Evolutionary conservation across 1,139 yeast species (phyloP).

Genomic region (Saccharomyces uvarum): DNA sequence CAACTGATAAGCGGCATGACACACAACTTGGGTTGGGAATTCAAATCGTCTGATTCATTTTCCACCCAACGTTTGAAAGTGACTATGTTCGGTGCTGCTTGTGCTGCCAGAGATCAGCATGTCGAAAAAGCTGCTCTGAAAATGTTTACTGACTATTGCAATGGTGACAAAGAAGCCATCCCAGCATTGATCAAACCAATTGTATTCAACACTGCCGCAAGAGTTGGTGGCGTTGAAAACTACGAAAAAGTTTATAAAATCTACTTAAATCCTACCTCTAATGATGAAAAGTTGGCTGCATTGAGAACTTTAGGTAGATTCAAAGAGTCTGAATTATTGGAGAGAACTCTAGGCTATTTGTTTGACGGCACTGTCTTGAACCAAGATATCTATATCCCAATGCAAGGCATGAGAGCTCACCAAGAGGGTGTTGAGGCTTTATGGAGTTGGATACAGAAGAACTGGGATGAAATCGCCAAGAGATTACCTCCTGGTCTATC

Average conservation of each 20-base stretch:
- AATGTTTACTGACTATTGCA: slow-evolving; percentile 50
- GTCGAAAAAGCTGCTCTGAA: slow-evolving; percentile 48
- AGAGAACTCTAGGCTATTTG: slow-evolving; percentile 54
- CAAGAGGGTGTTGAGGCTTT: slow-evolving; percentile 53
- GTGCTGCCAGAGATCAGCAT: slow-evolving; percentile 48
- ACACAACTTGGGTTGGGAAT: slow-evolving; percentile 61
- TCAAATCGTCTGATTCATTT: slow-evolving; percentile 54
- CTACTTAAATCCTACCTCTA: slow-evolving; percentile 56
- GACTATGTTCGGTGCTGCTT: slow-evolving; percentile 63
- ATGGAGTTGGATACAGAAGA: slow-evolving; percentile 68
- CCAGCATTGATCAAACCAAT: slow-evolving; percentile 75
- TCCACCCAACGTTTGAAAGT: slow-evolving; percentile 72
- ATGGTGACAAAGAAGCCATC: slow-evolving; percentile 60
- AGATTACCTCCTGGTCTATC: slow-evolving; percentile 76
- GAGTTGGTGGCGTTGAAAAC: slow-evolving; percentile 53
- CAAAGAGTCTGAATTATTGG: slow-evolving; percentile 48
- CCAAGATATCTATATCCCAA: slow-evolving; percentile 78
- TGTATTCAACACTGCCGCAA: slow-evolving; percentile 62
- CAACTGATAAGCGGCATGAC: slow-evolving; percentile 55
- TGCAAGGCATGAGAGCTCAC: slow-evolving; percentile 61
- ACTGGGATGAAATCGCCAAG: slow-evolving; percentile 62
- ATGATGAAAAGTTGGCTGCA: slow-evolving; percentile 72
- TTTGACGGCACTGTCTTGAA: slow-evolving; percentile 65
- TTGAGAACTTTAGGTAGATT: slow-evolving; percentile 70
- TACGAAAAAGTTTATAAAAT: slow-evolving; percentile 59